phyloP scores from a whole-genome alignment of 202 grass and related monocot genomes.

The Carex sylvatica region DNA sequence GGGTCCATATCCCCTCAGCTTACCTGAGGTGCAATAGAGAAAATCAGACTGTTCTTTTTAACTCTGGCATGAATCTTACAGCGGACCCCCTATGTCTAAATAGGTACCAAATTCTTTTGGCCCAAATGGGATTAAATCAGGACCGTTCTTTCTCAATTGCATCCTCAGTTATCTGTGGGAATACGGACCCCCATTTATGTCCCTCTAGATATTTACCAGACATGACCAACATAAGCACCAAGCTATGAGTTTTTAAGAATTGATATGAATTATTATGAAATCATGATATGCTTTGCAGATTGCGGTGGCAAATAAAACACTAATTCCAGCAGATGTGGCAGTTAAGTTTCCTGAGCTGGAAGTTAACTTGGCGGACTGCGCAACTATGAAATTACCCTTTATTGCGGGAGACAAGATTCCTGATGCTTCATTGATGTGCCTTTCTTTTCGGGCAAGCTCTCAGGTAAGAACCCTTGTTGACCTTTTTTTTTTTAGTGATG shows the following conservation, averaged over 20 bases:
- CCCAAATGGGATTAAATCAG: too few species aligned
- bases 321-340: slow-evolving; percentile 41
- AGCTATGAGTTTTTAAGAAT: not conserved
- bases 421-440: slow-evolving; percentile 57
- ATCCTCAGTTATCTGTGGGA: too few species aligned
- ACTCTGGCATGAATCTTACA: too few species aligned
- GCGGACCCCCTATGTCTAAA: too few species aligned
- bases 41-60: too few species aligned
- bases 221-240: not conserved
- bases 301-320: slow-evolving; percentile 47
- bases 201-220: not conserved
- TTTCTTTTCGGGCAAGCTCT: slow-evolving; percentile 91
- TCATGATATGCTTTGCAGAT: slow-evolving; percentile 42
- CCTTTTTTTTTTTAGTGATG: not conserved
- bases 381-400: slow-evolving; percentile 50
- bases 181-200: not conserved
- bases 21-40: too few species aligned
- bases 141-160: too few species aligned
- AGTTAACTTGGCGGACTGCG: slow-evolving; percentile 37
- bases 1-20: too few species aligned
- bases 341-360: slow-evolving; percentile 69
- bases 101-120: too few species aligned
- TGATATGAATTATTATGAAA: not conserved
- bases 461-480: slow-evolving; percentile 43
- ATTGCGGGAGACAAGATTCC: slow-evolving; percentile 25